Evolutionary conservation across 192 early-diverging fungal species (phyloP).

Genomic region (Gamsiella multidivaricata): DNA sequence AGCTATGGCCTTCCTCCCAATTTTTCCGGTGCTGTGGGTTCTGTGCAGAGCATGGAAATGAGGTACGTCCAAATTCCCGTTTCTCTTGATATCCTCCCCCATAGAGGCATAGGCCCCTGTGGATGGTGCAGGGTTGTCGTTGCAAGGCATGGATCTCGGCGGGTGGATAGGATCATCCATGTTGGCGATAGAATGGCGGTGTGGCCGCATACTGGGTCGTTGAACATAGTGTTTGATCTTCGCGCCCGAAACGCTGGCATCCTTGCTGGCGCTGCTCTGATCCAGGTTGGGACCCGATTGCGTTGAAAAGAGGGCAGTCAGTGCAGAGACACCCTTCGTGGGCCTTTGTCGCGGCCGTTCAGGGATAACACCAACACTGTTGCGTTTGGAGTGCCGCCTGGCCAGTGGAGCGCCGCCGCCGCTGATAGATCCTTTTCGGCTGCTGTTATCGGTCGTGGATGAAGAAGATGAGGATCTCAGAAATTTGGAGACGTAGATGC

Average conservation of each 20-base stretch:
- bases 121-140: too few relatives aligned
- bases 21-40: too few relatives aligned
- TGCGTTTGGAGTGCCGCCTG: too few relatives aligned
- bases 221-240: too few relatives aligned
- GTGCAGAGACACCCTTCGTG: not conserved
- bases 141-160: conserved; percentile 14
- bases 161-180: conserved; percentile 7
- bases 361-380: too few relatives aligned
- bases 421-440: too few relatives aligned
- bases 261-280: not conserved
- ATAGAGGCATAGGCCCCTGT: too few relatives aligned
- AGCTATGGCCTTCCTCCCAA: conserved; percentile 15
- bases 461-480: not conserved
- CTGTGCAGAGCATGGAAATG: too few relatives aligned
- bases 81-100: too few relatives aligned
- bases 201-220: conserved; percentile 2
- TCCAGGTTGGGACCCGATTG: not conserved
- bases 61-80: too few relatives aligned
- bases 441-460: not conserved
- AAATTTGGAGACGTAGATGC: conserved; percentile 9
- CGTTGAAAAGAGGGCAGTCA: not conserved
- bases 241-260: not conserved
- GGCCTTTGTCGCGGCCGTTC: too few relatives aligned
- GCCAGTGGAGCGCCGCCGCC: too few relatives aligned
- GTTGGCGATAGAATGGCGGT: conserved; percentile 9